Evolutionary conservation across 768 basidiomycete species (phyloP).

Genomic region (Clathrus columnatus): DNA sequence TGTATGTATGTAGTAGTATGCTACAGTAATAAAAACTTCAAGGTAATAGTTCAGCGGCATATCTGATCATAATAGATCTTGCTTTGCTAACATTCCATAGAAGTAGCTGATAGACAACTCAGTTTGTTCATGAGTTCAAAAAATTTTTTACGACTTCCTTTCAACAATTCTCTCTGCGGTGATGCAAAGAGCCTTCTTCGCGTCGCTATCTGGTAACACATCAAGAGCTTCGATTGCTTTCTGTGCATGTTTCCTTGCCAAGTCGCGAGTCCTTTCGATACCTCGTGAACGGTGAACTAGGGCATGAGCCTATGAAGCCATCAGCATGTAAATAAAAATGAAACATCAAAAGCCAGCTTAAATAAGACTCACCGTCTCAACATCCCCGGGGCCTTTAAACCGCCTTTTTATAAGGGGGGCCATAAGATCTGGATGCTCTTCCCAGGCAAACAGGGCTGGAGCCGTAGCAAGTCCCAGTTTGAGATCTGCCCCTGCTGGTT

Average conservation of each 20-base stretch:
- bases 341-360: neutral
- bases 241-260: conserved; percentile 67
- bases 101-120: too few relatives aligned
- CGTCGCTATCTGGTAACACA: conserved; percentile 72
- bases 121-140: too few relatives aligned
- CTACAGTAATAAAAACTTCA: too few relatives aligned
- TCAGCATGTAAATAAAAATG: conserved; percentile 3
- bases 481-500: conserved; percentile 84
- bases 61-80: too few relatives aligned
- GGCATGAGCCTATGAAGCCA: conserved; percentile 48
- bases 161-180: conserved; percentile 62
- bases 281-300: conserved; percentile 64
- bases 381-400: conserved; percentile 70
- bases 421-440: conserved; percentile 64
- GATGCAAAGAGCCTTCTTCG: conserved; percentile 63
- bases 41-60: too few relatives aligned
- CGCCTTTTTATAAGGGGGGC: conserved; percentile 70
- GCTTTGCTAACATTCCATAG: too few relatives aligned
- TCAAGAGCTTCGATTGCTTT: conserved; percentile 65
- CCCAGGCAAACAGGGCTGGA: conserved; percentile 79
- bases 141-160: conserved; percentile 47
- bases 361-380: conserved; percentile 51
- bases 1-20: too few relatives aligned
- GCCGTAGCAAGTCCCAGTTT: conserved; percentile 79
- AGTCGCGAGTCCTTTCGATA: conserved; percentile 64